Conservation (phyloP, 2,329 filamentous ascomycete species). For the Pseudomassariella vexata region DNA sequence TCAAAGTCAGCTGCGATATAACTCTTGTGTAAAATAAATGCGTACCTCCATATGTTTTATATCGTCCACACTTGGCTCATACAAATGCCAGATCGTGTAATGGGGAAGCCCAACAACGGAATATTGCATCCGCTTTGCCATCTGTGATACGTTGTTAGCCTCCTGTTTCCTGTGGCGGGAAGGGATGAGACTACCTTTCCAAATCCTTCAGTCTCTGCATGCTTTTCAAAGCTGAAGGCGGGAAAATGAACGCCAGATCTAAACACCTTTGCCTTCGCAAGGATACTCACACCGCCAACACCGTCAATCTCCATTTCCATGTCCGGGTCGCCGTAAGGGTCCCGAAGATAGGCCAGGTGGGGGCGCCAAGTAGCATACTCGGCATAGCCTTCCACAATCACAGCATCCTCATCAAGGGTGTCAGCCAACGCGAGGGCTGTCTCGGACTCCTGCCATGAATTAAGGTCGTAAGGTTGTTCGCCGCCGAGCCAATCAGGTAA, state of each 20-base stretch:
- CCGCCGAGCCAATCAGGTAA: constrained; percentile 97
- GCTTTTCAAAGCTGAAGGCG: constrained; percentile 97
- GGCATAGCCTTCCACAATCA: constrained; percentile 97
- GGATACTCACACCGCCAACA: constrained; percentile 92
- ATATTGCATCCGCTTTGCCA: constrained; percentile 94
- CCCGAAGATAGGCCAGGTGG: constrained; percentile 91
- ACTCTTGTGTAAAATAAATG: no score
- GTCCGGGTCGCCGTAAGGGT: constrained; percentile 95
- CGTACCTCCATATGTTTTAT: constrained; percentile 88
- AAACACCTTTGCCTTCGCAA: constrained; percentile 95
- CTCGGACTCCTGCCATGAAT: constrained; percentile 99
- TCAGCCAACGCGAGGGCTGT: constrained; percentile 90
- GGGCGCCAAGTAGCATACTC: constrained; percentile 98
- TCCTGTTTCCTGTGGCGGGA: neutral
- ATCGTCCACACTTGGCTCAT: constrained; percentile 97
- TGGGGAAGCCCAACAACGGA: constrained; percentile 94
- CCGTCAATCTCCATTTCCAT: constrained; percentile 99
- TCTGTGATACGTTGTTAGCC: constrained; percentile 46
- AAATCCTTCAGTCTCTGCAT: constrained; percentile 96
- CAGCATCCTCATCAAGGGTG: constrained; percentile 92
- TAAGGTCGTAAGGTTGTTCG: constrained; percentile 96
- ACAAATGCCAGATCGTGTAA: constrained; percentile 99
- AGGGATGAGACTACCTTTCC: constrained; percentile 66
- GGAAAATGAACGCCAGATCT: constrained; percentile 94
- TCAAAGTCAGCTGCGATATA: no score